A percentile compares a stretch with the other conserved stretches of the same genome.
phyloP scores from a whole-genome alignment of 2,329 filamentous ascomycete species.

The Aspergillus ochraceus region DNA sequence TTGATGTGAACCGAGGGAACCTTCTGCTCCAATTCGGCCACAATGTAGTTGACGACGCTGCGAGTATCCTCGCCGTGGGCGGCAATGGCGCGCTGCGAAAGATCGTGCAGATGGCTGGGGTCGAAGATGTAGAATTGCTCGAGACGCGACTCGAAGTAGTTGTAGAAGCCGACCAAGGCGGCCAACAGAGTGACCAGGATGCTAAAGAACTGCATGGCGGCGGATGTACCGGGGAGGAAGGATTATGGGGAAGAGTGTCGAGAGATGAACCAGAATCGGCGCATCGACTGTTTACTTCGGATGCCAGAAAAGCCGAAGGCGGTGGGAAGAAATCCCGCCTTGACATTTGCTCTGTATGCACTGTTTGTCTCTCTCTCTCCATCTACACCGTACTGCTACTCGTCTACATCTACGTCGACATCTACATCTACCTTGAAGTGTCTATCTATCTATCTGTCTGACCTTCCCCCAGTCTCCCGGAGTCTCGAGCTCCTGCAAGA shows the following conservation, averaged over 20 bases:
- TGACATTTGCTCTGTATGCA: not conserved
- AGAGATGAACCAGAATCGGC: not conserved
- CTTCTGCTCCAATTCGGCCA: slow-evolving; percentile 62
- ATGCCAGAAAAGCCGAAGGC: not conserved
- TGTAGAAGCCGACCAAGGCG: slow-evolving; percentile 37
- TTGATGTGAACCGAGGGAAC: slow-evolving; percentile 57
- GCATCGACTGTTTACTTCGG: not conserved
- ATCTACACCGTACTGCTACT: not conserved
- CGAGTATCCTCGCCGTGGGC: slow-evolving; percentile 74
- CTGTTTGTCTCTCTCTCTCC: too few relatives aligned
- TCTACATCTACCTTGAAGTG: not conserved
- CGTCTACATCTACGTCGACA: not conserved
- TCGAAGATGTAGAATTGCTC: slow-evolving; percentile 72
- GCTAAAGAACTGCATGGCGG: slow-evolving; percentile 28
- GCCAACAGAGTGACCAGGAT: slow-evolving; percentile 36
- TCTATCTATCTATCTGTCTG: not conserved
- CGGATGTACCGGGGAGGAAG: not conserved
- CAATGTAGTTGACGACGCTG: slow-evolving; percentile 68
- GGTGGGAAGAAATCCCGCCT: not conserved
- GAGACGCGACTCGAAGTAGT: slow-evolving; percentile 38
- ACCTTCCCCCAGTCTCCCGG: not conserved
- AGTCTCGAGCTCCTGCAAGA: not conserved
- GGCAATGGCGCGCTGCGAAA: slow-evolving; percentile 65
- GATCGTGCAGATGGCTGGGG: slow-evolving; percentile 64
- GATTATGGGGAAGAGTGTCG: slow-evolving; percentile 4